Base-by-base conservation (phyloP, 495 filamentous ascomycete genomes). In the Tuber melanosporum region DNA sequence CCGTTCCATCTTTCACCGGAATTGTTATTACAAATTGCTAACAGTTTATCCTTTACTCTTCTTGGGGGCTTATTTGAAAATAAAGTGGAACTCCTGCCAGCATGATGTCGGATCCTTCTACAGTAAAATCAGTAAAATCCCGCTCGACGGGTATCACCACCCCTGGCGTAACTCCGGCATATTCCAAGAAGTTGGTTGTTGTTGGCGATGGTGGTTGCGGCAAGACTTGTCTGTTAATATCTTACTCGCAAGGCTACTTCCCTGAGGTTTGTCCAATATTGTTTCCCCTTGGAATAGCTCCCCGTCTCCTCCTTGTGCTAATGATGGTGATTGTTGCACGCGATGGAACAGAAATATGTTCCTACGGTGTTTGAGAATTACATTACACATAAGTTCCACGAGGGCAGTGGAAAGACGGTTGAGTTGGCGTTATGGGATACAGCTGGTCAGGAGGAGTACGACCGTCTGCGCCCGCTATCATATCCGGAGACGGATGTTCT, bases 351-450 rank as follows among this genome's bases (percentile, higher is more conserved):
- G 95, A 99, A 98, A 98, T 99, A 99, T 83, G 95, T 99, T 72
- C 95, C 95, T 3, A 99, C 95, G 0, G 95, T 99, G 77, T 99
- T 99, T 84, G 95, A 99, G 83, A 99, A 99, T 86, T 99, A 99
- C 88, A 98, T 98, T 86, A 97, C 95, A 52, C 94, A 98, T 85
- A 95, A 94, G 74, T 90, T 89, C 52, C 96, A 99, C 84, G 90
- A 91, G 80, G 87, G 89, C 15, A 92, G 91, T 41, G 94, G 95
- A 78, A 98, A 98, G 87, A 94, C 90, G 49, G 93, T 98, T 73
- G 95, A 99, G 86, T 88, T 99, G 69, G 95, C 95, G 22, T 90
- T 99, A 41, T 99, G 95, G 95, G 95, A 99, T 87, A 99, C 95
- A 43, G 95, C 95, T 81, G 95, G 95, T 47, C 95, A 99, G 85